A percentile compares a stretch with the other conserved stretches of the same genome.
phyloP scores from a whole-genome alignment of 768 basidiomycete species.

The Tulasnella calospora region DNA sequence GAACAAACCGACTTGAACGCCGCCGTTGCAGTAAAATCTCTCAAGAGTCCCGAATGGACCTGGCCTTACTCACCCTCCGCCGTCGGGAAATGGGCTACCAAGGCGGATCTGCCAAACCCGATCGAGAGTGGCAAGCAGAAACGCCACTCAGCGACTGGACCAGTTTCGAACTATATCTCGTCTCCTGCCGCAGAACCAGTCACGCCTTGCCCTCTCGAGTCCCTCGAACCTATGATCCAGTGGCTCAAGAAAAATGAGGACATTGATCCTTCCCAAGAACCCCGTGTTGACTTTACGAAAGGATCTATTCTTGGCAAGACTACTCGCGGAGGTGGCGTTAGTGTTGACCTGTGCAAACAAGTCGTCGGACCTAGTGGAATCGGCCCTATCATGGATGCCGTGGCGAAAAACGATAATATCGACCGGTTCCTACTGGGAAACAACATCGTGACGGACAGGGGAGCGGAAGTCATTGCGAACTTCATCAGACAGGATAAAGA shows the following conservation, averaged over 20 bases:
- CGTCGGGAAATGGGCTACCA: background rate
- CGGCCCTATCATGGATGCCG: slow-evolving; percentile 28
- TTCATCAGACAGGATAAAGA: slow-evolving; percentile 25
- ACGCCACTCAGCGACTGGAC: background rate
- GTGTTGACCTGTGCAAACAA: slow-evolving; percentile 28
- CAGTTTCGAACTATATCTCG: slow-evolving; percentile 21
- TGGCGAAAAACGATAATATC: slow-evolving; percentile 26
- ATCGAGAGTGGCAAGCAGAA: background rate
- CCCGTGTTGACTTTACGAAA: slow-evolving; percentile 26
- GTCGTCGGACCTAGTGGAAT: slow-evolving; percentile 28
- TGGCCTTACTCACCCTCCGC: slow-evolving; percentile 2
- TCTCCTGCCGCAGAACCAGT: slow-evolving; percentile 27
- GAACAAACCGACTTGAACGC: background rate
- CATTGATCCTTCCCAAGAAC: slow-evolving; percentile 25
- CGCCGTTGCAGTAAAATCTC: background rate
- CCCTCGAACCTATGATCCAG: slow-evolving; percentile 27
- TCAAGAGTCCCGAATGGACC: background rate
- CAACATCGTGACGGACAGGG: slow-evolving; percentile 25
- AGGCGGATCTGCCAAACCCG: background rate
- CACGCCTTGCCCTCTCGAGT: slow-evolving; percentile 23
- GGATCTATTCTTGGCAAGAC: slow-evolving; percentile 29
- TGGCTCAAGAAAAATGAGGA: slow-evolving; percentile 26
- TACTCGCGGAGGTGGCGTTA: slow-evolving; percentile 23
- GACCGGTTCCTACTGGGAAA: slow-evolving; percentile 28
- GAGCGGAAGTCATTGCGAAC: slow-evolving; percentile 27